Percentiles rank a stretch among this genome's conserved stretches.
Conservation (phyloP, 2,329 filamentous ascomycete genomes). For the Periconia macrospinosa region DNA sequence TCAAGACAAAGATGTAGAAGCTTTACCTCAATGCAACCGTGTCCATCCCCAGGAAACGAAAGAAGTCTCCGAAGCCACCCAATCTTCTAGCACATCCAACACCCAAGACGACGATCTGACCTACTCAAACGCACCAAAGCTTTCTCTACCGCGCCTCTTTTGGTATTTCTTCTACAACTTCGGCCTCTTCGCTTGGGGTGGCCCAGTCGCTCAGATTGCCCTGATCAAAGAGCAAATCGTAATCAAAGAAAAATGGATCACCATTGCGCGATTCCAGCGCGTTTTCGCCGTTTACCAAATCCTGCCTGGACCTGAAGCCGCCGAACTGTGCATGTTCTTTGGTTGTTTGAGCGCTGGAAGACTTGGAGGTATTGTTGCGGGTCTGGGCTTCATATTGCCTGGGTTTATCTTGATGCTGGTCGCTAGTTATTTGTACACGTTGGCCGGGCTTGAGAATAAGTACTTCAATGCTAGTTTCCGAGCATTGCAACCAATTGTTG, state of each 20-base stretch:
- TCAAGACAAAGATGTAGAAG: slow-evolving; percentile 8
- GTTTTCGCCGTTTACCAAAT: slow-evolving; percentile 43
- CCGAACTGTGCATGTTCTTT: slow-evolving; percentile 43
- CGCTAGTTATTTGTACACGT: slow-evolving; percentile 32
- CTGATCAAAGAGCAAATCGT: slow-evolving; percentile 41
- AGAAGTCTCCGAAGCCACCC: slow-evolving; percentile 1
- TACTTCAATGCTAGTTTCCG: slow-evolving; percentile 37
- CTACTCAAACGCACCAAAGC: slow-evolving; percentile 29
- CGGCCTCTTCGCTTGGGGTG: slow-evolving; percentile 41
- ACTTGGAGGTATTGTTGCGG: slow-evolving; percentile 34
- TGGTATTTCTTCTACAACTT: slow-evolving; percentile 45
- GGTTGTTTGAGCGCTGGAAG: slow-evolving; percentile 38
- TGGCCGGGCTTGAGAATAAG: slow-evolving; percentile 33
- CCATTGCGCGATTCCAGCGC: slow-evolving; percentile 36
- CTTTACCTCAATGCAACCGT: slow-evolving; percentile 2
- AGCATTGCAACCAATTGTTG: slow-evolving; percentile 35
- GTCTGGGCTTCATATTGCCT: slow-evolving; percentile 34
- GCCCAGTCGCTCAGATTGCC: slow-evolving; percentile 40
- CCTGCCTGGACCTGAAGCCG: slow-evolving; percentile 39
- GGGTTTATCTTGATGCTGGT: slow-evolving; percentile 34
- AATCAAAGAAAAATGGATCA: slow-evolving; percentile 40
- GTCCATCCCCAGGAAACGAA: slow-evolving; percentile 2
- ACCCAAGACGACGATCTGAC: slow-evolving; percentile 10
- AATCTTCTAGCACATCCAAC: slow-evolving; percentile 1
- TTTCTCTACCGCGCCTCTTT: slow-evolving; percentile 32